A percentile compares a stretch with the other conserved stretches of the same genome.
phyloP scores from a whole-genome alignment of 1,284 basidiomycete species.

The Malassezia restricta region DNA sequence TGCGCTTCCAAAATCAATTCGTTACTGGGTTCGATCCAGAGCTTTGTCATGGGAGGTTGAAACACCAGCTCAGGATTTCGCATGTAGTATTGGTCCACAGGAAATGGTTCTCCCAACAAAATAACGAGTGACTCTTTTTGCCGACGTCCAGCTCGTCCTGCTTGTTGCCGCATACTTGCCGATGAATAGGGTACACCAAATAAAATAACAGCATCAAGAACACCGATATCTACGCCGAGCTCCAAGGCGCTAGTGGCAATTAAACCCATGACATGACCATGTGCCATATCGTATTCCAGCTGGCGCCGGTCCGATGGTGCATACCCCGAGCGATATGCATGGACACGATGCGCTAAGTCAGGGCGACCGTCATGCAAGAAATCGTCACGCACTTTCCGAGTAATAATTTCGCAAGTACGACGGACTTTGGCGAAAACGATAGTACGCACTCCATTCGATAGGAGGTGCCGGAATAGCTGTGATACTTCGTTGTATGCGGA shows the following conservation, averaged over 20 bases:
- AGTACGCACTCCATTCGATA: conserved; percentile 66
- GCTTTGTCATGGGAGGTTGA: conserved; percentile 52
- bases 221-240: conserved; percentile 79
- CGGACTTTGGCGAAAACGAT: conserved; percentile 82
- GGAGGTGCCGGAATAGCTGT: conserved; percentile 63
- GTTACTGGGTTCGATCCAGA: conserved; percentile 63
- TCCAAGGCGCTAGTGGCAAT: conserved; percentile 85
- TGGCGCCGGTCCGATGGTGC: conserved; percentile 59
- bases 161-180: conserved; percentile 66
- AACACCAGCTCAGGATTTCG: conserved; percentile 53
- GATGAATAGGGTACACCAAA: conserved; percentile 63
- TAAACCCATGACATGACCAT: conserved; percentile 65
- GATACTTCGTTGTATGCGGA: conserved; percentile 63
- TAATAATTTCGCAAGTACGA: conserved; percentile 68
- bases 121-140: conserved; percentile 70
- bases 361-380: conserved; percentile 62
- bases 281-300: conserved; percentile 77
- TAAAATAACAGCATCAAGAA: conserved; percentile 76
- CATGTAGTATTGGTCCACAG: conserved; percentile 68
- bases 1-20: conserved; percentile 69
- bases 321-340: conserved; percentile 73
- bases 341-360: conserved; percentile 66
- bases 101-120: conserved; percentile 60
- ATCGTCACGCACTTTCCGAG: conserved; percentile 64
- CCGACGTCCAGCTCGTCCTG: conserved; percentile 71